Base-by-base conservation (phyloP, 345 rosid species). In the Erucastrum elatum region DNA sequence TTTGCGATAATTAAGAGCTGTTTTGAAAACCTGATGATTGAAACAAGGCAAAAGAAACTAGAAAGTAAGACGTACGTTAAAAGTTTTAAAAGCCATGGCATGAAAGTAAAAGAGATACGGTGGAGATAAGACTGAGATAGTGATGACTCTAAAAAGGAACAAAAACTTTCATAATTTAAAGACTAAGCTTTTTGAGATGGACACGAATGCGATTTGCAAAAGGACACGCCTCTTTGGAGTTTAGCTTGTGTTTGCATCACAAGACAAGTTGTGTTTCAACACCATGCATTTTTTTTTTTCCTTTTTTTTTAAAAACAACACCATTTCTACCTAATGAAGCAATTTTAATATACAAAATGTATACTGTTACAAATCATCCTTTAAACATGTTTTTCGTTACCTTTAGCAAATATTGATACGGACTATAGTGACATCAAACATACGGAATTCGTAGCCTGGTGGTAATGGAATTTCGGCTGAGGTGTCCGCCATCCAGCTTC, bases 211-310 rank as follows among this genome's bases (percentile, higher is more conserved):
- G 78, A 51, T 79, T 72, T 67, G 65, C 59, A 27, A 74, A 68
- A 68, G 55, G 74, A 73, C 78, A 68, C 78, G 65, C 68, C 82
- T 79, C 78, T 79, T 79, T 79, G 78, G 77, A 61, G 69, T 72
- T 8, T 34, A 61, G 74, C 64, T 73, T 67, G 78, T 60, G 82
- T 73, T 51, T 67, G 44, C 70, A 68, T 67, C 78, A 60, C 74
- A 34, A 49, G 70, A 79, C 78, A 73, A 67, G 77, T 67, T 73
- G 74, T 66, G 64, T 72, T 15, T 65, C 5, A 39, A 66, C 64
- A 46, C 61, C 77, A 41, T 41, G 13, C 49, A 72, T 72, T 65
- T 59, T 29, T 29, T 27, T 27, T 29, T 29, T 29, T 29, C 3
- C 3, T 29, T 29, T 29, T 29, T 29, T 29, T 29, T 29, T 29